Evolutionary conservation across 2,329 filamentous ascomycete genomes (phyloP), one percentile per base, ranked within the genome.

Genomic region (Colletotrichum costaricense): DNA sequence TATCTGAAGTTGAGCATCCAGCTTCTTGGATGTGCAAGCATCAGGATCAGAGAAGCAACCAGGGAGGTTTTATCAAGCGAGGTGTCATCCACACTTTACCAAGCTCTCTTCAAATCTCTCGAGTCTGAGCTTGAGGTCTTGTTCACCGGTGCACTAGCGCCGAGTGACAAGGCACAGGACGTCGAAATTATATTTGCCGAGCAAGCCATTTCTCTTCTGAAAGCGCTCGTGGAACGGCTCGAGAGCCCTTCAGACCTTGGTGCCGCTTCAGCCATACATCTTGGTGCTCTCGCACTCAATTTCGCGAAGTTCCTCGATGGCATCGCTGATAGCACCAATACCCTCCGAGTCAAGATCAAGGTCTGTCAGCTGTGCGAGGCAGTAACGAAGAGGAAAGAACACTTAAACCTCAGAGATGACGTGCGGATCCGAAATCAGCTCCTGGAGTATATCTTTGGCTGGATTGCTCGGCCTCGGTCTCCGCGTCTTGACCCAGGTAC

Each of bases 371-470:
- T 93, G 8, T 92, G 88, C 72, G 92, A 93, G 76, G 88, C 88
- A 4, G 88, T 93, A 42, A 91, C 88, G 14, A 89, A 88, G 79
- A 88, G 91, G 75, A 93, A 93, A 77, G 91, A 93, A 77, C 88
- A 93, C 63, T 82, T 93, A 55, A 93, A 93, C 76, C 82, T 93
- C 12, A 87, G 92, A 63, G 91, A 93, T 76, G 92, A 93, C 78
- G 89, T 93, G 52, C 88, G 91, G 33, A 92, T 93, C 76, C 85
- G 92, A 66, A 93, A 93, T 75, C 91, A 93, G 77, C 83, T 93
- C 16, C 83, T 93, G 12, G 91, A 93, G 78, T 90, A 91, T 71
- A 89, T 93, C 46, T 92, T 92, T 74, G 87, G 89, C 72, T 93
- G 92, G 92, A 92, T 93, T 76, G 88, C 90, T 30, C 86, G 91